Evolutionary conservation across 2,329 filamentous ascomycete genomes (phyloP).

Genomic region (Thermochaetoides dissita): DNA sequence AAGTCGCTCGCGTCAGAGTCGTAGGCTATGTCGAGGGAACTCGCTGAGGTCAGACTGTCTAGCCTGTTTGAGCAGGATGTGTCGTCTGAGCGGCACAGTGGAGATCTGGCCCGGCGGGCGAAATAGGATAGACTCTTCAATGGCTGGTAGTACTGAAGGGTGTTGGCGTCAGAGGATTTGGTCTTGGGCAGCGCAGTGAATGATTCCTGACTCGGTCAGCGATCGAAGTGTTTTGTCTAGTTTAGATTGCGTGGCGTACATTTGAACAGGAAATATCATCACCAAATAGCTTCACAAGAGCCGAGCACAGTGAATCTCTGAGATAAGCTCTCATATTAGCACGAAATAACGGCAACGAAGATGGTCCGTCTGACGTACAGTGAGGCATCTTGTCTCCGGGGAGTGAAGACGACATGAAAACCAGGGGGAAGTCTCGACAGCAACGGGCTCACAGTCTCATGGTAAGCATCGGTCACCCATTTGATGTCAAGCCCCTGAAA

Average conservation of each 20-base stretch:
- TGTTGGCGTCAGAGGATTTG: constrained; percentile 47
- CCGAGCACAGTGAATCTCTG: constrained; percentile 19
- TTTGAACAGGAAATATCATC: not conserved
- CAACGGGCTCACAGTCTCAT: constrained; percentile 53
- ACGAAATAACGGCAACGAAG: not conserved
- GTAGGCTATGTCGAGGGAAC: constrained; percentile 64
- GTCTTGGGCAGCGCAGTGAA: constrained; percentile 45
- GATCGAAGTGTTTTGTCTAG: not conserved
- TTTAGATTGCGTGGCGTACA: constrained; percentile 11
- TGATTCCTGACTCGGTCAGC: constrained; percentile 28
- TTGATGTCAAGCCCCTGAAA: constrained; percentile 63
- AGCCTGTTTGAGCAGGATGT: constrained; percentile 35
- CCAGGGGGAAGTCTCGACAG: constrained; percentile 64
- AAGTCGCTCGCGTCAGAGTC: constrained; percentile 53
- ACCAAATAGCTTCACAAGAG: constrained; percentile 21
- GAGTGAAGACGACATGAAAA: constrained; percentile 67
- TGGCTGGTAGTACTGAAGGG: constrained; percentile 57
- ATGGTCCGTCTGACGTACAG: constrained; percentile 13
- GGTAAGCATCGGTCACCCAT: constrained; percentile 52
- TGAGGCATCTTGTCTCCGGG: constrained; percentile 25
- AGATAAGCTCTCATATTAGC: not conserved
- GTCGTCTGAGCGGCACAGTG: constrained; percentile 35
- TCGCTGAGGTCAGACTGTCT: constrained; percentile 33
- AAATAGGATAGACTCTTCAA: constrained; percentile 45
- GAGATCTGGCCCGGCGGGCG: constrained; percentile 35